phyloP scores from a whole-genome alignment of 2,329 filamentous ascomycete species.

The Pestalotiopsis sp. region DNA sequence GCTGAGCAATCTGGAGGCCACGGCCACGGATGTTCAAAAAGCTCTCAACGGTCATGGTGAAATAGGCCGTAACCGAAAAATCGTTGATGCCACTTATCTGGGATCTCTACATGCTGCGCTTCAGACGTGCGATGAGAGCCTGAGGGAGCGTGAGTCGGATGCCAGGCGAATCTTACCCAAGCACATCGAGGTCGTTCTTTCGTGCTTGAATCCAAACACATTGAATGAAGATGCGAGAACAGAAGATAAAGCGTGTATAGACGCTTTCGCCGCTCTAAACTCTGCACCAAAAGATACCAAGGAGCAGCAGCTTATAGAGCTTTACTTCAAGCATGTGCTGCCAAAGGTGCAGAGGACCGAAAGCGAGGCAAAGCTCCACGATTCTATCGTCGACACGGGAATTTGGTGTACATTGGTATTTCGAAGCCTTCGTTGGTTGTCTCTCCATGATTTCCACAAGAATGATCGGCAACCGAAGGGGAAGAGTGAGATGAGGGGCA shows the following conservation, averaged over 20 bases:
- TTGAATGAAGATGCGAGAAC: background rate
- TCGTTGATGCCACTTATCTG: background rate
- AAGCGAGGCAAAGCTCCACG: background rate
- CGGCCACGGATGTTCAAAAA: background rate
- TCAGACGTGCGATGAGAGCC: background rate
- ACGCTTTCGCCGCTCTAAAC: background rate
- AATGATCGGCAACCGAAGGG: background rate
- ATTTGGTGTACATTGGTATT: background rate
- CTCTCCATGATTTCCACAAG: background rate
- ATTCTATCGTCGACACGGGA: background rate
- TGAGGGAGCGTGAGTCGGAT: background rate
- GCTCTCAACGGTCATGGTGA: background rate
- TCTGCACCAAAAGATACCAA: background rate
- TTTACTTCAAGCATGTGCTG: background rate
- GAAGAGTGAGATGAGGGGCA: background rate
- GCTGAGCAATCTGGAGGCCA: background rate
- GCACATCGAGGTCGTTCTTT: background rate
- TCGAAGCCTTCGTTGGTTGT: background rate
- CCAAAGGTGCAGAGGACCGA: background rate
- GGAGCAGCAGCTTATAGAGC: background rate
- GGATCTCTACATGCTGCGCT: background rate
- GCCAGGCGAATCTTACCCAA: background rate
- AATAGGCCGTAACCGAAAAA: background rate
- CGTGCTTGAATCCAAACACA: background rate
- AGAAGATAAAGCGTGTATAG: too few species aligned